Conservation (phyloP, 495 filamentous ascomycete genomes). For the Penicillium diatomitis region DNA sequence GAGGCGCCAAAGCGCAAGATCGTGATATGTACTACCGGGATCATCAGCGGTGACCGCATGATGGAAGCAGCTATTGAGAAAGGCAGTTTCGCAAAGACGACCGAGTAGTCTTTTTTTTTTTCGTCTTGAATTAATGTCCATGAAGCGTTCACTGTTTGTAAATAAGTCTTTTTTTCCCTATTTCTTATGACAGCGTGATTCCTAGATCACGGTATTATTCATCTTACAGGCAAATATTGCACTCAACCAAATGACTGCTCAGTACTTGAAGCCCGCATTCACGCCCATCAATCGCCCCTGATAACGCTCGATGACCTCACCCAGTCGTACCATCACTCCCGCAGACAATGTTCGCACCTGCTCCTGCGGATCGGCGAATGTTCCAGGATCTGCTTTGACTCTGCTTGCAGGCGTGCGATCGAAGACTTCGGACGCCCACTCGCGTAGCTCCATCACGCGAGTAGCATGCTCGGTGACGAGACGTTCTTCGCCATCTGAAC, state of each 20-base stretch:
- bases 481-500: slow-evolving; percentile 50
- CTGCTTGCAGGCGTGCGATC: slow-evolving; percentile 36
- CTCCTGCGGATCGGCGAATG: slow-evolving; percentile 38
- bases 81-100: slow-evolving; percentile 44
- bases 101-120: slow-evolving; percentile 9
- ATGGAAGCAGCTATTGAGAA: slow-evolving; percentile 83
- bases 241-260: neutral
- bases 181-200: slow-evolving; percentile 12
- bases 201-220: neutral
- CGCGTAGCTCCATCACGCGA: slow-evolving; percentile 33
- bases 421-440: slow-evolving; percentile 53
- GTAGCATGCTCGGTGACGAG: slow-evolving; percentile 50
- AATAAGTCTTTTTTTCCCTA: neutral
- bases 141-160: slow-evolving; percentile 5
- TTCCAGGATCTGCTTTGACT: slow-evolving; percentile 12
- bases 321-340: slow-evolving; percentile 67
- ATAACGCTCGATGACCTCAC: slow-evolving; percentile 75
- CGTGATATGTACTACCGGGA: slow-evolving; percentile 82
- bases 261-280: slow-evolving; percentile 40
- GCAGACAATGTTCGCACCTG: slow-evolving; percentile 55
- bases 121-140: neutral
- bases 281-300: slow-evolving; percentile 50
- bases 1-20: slow-evolving; percentile 79
- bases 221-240: neutral
- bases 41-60: slow-evolving; percentile 83